phyloP scores from a whole-genome alignment of 1,284 basidiomycete genomes.

The Ceratobasidium papillatum region DNA sequence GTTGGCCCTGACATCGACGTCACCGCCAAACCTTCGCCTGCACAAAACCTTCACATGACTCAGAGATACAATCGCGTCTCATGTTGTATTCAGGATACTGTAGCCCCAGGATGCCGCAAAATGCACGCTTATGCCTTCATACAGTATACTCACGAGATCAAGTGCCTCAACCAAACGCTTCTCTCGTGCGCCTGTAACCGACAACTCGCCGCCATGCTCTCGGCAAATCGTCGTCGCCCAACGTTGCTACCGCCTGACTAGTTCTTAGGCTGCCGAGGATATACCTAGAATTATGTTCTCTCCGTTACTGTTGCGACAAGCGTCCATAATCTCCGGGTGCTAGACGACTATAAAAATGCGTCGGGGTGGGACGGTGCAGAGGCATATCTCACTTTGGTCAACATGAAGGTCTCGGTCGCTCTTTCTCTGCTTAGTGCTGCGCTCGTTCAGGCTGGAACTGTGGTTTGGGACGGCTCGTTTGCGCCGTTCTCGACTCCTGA shows the following conservation, averaged over 20 bases:
- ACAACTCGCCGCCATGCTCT: constrained; percentile 20
- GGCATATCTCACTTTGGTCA: background rate
- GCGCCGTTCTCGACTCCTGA: constrained; percentile 59
- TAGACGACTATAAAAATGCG: constrained; percentile 7
- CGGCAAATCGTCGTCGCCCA: constrained; percentile 28
- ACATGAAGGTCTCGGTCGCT: constrained; percentile 43
- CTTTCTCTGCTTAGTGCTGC: constrained; percentile 40
- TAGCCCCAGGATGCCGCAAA: too few species aligned
- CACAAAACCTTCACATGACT: background rate
- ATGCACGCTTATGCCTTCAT: background rate
- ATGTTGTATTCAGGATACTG: background rate
- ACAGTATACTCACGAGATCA: background rate
- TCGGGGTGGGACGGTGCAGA: background rate
- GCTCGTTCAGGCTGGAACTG: constrained; percentile 43
- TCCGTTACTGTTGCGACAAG: constrained; percentile 21
- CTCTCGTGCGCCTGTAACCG: constrained; percentile 1
- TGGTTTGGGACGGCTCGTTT: constrained; percentile 62
- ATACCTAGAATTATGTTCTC: background rate
- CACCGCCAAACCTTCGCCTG: background rate
- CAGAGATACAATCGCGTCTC: background rate
- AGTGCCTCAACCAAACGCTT: background rate
- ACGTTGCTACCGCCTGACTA: background rate
- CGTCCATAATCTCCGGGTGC: constrained; percentile 1
- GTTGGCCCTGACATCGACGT: background rate
- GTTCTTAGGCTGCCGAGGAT: constrained; percentile 2